Conservation (phyloP, 2,329 filamentous ascomycete species). For the Drechslera avenae region DNA sequence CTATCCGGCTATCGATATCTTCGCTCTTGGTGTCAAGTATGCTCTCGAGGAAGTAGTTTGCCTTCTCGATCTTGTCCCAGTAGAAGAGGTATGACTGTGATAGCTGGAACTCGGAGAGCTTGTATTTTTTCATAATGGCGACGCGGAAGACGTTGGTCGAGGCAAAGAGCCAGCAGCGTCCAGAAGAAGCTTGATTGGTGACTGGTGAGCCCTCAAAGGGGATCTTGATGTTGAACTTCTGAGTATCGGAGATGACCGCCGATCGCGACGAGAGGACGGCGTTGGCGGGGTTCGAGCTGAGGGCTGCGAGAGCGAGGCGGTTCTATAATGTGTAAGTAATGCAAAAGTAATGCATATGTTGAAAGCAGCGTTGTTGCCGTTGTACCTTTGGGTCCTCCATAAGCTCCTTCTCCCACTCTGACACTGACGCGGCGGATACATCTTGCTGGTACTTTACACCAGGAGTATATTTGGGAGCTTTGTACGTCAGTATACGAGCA, state of each 20-base stretch:
- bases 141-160: constrained; percentile 90
- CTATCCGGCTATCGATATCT: constrained; percentile 72
- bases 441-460: constrained; percentile 38
- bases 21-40: constrained; percentile 75
- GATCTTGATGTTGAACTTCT: constrained; percentile 83
- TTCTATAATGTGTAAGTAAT: constrained; percentile 47
- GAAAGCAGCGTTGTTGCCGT: constrained; percentile 1
- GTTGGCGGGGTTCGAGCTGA: constrained; percentile 70
- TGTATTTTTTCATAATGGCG: constrained; percentile 83
- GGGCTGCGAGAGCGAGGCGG: constrained; percentile 75
- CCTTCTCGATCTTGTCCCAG: constrained; percentile 93
- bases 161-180: constrained; percentile 90
- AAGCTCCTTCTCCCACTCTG: constrained; percentile 66
- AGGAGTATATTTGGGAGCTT: constrained; percentile 37
- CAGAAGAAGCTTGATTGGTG: constrained; percentile 81
- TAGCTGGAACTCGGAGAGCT: constrained; percentile 79
- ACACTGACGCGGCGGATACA: constrained; percentile 58
- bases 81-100: constrained; percentile 88
- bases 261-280: constrained; percentile 68
- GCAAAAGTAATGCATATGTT: not conserved
- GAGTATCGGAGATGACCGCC: constrained; percentile 69
- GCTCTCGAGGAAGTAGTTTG: constrained; percentile 87
- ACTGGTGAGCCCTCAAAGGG: constrained; percentile 81
- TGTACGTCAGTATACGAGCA: not conserved
- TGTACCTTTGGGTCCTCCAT: constrained; percentile 68